Base-by-base conservation (phyloP, 2,329 filamentous ascomycete genomes). In the Penicillium brasilianum region DNA sequence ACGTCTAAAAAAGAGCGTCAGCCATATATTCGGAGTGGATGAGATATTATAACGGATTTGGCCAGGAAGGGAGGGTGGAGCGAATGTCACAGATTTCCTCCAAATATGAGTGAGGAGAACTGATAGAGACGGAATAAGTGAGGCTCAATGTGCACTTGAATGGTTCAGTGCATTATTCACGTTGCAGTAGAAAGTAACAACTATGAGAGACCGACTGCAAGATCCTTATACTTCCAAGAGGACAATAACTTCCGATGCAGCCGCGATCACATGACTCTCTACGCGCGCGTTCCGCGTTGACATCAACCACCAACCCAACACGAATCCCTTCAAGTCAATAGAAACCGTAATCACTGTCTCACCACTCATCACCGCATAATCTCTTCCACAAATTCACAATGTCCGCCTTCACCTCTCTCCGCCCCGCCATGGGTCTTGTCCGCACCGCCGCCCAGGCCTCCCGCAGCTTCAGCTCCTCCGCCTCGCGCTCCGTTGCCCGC, bases 401-500 rank as follows among this genome's bases (percentile, higher is more conserved):
- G 75, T 72, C 72, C 51, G 64, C 79, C 75, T 86, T 76, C 80
- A 83, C 81, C 78, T 84, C 78, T 77, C 82, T 78, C 69, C 78
- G 79, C 80, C 80, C 78, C 69, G 71, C 76, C 80, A 74, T 79
- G 79, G 74, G 80, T 82, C 75, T 80, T 77, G 73, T 79, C 66
- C 68, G 70, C 64, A 64, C 60, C 69, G 64, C 77, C 59, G 66
- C 80, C 64, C 66, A 72, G 60, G 70, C 80, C 65, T 75, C 83
- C 69, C 92, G 92, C 79, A 80, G 88, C 73, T 97, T 97, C 86
- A 92, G 88, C 81, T 88, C 88, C 70, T 81, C 87, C 43, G 78
- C 85, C 53, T 71, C 82, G 46, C 80, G 81, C 67, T 84, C 86
- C 64, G 73, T 95, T 68, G 91, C 95, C 69, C 90, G 89, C 78